These are phyloP conservation scores for Phytophthora kernoviae DNA, from an alignment of 352 stramenopile species.

Conservation along the genomic window DNA sequence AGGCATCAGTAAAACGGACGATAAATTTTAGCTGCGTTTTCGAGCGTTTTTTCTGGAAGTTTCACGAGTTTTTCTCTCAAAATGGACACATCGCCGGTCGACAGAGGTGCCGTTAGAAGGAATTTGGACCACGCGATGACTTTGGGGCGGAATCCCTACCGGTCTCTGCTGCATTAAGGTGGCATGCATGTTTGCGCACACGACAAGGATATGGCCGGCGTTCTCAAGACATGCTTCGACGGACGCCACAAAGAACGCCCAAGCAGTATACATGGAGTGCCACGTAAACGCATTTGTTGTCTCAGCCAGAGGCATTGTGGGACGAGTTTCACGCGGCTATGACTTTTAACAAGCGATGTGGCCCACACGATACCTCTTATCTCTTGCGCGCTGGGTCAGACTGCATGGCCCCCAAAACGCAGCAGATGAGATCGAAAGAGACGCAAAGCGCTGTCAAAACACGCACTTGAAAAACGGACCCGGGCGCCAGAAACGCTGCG, in stretches of 20 bases:
- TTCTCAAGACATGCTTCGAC: no score
- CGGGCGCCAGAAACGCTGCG: neutral
- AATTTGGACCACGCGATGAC: no score
- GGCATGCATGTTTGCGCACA: neutral
- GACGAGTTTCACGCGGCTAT: neutral
- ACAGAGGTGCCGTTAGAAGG: no score
- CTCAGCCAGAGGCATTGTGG: neutral
- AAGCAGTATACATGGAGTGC: neutral
- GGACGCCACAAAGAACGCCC: neutral
- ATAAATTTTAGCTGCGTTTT: neutral
- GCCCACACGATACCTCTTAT: neutral
- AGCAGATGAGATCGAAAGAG: slow-evolving; percentile 3
- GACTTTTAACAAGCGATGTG: neutral
- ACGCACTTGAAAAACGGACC: neutral
- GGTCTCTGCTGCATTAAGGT: neutral
- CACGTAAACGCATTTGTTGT: neutral
- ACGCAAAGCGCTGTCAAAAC: slow-evolving; percentile 2
- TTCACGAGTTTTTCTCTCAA: neutral
- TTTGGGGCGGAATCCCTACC: neutral
- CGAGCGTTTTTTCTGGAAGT: neutral
- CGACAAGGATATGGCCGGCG: neutral
- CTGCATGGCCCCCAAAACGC: neutral
- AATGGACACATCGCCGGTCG: neutral
- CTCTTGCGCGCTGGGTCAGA: neutral
- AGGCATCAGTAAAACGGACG: neutral